Evolutionary conservation across 805 yeast species (phyloP), one percentile per base, ranked within the genome.

Genomic region (Wickerhamomyces canadensis): DNA sequence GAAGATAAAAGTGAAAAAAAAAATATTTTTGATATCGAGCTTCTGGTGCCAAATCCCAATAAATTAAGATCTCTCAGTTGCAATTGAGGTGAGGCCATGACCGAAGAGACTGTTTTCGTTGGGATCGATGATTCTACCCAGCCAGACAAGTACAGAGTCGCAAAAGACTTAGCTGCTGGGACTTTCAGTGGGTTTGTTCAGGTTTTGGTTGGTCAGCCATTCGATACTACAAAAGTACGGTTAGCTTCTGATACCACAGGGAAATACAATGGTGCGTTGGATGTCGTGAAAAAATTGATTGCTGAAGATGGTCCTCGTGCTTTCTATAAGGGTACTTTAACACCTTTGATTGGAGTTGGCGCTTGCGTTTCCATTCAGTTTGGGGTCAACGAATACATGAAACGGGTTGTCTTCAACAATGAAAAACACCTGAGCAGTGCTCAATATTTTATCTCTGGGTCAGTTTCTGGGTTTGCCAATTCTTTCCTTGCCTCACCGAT

Each of bases 311-410:
- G 98, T 2, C 73, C 80, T 6, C 41, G 65, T 26, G 98, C 94
- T 0, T 86, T 93, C 54, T 93, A 93, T 60, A 80, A 94, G 61
- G 98, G 98, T 25, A 88, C 96, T 1, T 54, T 88, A 49, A 89
- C 97, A 1, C 98, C 98, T 16, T 68, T 93, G 49, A 60, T 91
- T 25, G 98, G 98, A 11, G 86, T 91, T n/a, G 98, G 98, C 35
- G 96, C 95, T 0, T 89, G 97, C 69, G 97, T 93, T 11, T 85
- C 96, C 8, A 84, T 91, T 28, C 98, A 93, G 62, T 93, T 93
- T 56, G 93, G 96, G 32, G 95, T 87, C 26, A 89, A 89, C 55
- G 98, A 93, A 60, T 82, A 72, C 54, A 87, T 91, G 96, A 93
- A 93, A 64, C 71, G 97, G 52, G 65, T 70, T 42, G 88, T 84